Evolutionary conservation across 176 grass and related monocot genomes (phyloP).

Genomic region (Puccinellia tenuiflora): DNA sequence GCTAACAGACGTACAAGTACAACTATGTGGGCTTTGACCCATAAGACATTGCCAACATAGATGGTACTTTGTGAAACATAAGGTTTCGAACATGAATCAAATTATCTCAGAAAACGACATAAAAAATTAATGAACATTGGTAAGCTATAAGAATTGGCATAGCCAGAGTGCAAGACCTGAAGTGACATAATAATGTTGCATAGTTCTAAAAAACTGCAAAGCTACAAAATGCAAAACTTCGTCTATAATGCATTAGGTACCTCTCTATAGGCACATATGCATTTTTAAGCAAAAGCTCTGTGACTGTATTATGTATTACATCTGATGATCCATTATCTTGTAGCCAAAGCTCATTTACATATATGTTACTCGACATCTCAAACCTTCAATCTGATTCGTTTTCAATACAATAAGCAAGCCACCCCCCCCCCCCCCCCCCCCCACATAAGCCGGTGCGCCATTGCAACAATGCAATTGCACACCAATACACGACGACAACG

Average conservation of each 20-base stretch:
- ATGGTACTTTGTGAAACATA: background rate
- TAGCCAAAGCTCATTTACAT: background rate
- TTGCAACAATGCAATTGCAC: background rate
- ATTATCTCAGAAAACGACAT: background rate
- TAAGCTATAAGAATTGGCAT: background rate
- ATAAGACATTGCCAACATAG: background rate
- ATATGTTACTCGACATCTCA: background rate
- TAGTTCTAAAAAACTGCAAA: background rate
- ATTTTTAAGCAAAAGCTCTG: background rate
- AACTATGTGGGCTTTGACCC: background rate
- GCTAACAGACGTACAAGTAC: background rate
- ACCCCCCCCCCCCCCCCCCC: background rate
- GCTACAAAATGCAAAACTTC: background rate
- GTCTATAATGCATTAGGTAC: background rate
- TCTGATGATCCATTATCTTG: background rate
- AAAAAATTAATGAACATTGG: background rate
- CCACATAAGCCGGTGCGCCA: background rate
- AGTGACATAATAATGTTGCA: background rate
- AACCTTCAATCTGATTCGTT: background rate
- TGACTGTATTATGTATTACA: background rate
- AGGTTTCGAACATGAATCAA: background rate
- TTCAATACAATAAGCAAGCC: background rate
- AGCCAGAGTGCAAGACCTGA: background rate
- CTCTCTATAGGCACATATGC: background rate
- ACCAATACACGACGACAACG: background rate